Evolutionary conservation across 495 filamentous ascomycete species (phyloP), one percentile per base, ranked within the genome.

Genomic region (Aspergillus campestris): DNA sequence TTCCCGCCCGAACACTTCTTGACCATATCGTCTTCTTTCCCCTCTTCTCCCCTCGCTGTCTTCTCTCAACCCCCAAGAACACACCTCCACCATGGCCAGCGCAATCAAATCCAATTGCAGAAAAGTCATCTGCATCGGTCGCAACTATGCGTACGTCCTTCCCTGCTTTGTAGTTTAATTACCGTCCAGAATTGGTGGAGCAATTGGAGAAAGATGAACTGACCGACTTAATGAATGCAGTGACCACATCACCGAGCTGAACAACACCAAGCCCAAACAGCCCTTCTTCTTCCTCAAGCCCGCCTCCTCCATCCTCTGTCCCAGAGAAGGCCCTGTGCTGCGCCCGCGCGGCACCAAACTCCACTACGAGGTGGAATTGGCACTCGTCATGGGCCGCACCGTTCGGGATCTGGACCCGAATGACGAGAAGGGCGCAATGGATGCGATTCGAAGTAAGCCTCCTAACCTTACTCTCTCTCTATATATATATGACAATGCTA

Each of bases 231-330:
- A 49, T 49, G 42, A 43, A 11, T 44, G 40, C 63, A 94, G 88
- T 64, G 91, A 95, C 70, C 92, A 99, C 68, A 84, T 96, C 57
- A 75, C 82, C 55, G 92, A 99, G 74, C 77, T 99, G 55, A 88
- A 87, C 71, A 94, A 82, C 64, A 70, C 75, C 45, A 74, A 78
- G 36, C 89, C 92, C 44, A 88, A 86, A 63, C 86, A 94, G 60
- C 92, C 94, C 6, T 96, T 99, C 70, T 99, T 94, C 82, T 99
- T 99, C 79, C 78, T 95, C 49, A 99, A 99, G 75, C 94, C 92
- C 6, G 60, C 88, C 0, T 81, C 82, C 43, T 82, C 88, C 12
- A 82, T 99, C 50, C 77, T 95, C 1, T 73, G 82, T 11, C 89
- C 90, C 3, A 72, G 73, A 33, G 72, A 74, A 27, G 90, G 94